These are phyloP conservation scores for California macrophylla DNA, from an alignment of 441 rosid species.

Conservation along the genomic window DNA sequence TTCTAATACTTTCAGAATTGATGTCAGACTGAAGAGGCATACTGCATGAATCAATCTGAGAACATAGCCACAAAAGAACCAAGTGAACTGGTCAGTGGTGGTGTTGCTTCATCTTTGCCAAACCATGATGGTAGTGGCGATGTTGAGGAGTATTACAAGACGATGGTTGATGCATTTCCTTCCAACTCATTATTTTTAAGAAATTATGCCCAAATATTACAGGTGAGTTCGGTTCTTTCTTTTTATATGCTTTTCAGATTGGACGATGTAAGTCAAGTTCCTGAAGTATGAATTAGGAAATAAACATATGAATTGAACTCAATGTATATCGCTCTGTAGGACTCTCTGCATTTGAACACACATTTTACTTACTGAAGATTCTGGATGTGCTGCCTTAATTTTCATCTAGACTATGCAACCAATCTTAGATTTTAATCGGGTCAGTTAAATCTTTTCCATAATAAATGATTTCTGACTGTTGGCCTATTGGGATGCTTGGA, in stretches of 20 bases:
- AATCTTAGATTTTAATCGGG: background rate
- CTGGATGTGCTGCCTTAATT: background rate
- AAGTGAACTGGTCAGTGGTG: constrained; percentile 17
- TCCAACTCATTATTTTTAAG: constrained; percentile 55
- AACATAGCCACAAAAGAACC: constrained; percentile 10
- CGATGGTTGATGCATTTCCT: constrained; percentile 57
- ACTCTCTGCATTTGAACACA: background rate
- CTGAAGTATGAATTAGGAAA: background rate
- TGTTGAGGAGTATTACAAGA: constrained; percentile 44
- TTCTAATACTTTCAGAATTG: background rate
- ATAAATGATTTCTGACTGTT: background rate
- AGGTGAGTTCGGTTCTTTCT: constrained; percentile 28
- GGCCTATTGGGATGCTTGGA: background rate
- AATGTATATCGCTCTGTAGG: background rate
- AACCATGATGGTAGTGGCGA: constrained; percentile 33
- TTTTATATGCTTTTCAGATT: background rate
- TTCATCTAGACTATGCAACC: background rate
- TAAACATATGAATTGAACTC: background rate
- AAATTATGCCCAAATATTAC: constrained; percentile 62
- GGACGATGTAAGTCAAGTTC: background rate
- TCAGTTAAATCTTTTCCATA: background rate
- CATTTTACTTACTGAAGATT: background rate
- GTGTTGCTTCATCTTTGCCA: constrained; percentile 27
- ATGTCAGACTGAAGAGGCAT: constrained; percentile 20
- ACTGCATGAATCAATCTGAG: background rate